Conservation (phyloP, 2,329 filamentous ascomycete species). For the Pseudopyricularia cyperi region DNA sequence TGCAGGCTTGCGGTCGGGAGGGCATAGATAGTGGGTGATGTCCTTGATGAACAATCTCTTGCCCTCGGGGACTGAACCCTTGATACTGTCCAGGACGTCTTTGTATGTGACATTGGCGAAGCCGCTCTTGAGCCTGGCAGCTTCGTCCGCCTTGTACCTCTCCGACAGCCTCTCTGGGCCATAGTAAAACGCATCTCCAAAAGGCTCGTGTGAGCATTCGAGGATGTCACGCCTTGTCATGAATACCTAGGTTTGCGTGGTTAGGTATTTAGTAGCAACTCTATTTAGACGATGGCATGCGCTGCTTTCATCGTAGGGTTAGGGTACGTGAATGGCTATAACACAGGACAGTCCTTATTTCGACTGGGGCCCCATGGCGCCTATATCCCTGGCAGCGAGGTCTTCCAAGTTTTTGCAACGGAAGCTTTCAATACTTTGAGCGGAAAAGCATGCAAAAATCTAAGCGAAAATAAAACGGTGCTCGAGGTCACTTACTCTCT, state of each 20-base stretch:
- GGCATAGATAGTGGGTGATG: constrained; percentile 84
- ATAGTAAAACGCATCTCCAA: constrained; percentile 93
- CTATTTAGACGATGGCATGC: too few relatives aligned
- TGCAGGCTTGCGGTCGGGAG: constrained; percentile 55
- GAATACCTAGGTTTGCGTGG: constrained; percentile 54
- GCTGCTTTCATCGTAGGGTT: too few relatives aligned
- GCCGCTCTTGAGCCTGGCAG: constrained; percentile 44
- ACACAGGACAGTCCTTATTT: background rate
- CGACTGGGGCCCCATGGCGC: background rate
- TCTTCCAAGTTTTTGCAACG: background rate
- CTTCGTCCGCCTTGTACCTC: constrained; percentile 60
- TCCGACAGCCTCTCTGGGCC: constrained; percentile 76
- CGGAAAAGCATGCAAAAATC: background rate
- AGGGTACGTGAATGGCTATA: too few relatives aligned
- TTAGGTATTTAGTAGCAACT: background rate
- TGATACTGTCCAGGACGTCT: constrained; percentile 55
- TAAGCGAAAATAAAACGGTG: background rate
- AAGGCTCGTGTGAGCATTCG: constrained; percentile 84
- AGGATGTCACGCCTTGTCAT: constrained; percentile 82
- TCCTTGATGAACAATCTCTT: constrained; percentile 98
- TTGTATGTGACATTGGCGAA: constrained; percentile 59
- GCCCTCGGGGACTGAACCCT: constrained; percentile 22
- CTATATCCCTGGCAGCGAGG: background rate
- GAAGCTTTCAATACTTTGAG: background rate
- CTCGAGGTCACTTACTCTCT: constrained; percentile 58